These are phyloP conservation scores for Thielaviopsis musarum DNA, from an alignment of 2,329 filamentous ascomycete species.

Conservation along the genomic window DNA sequence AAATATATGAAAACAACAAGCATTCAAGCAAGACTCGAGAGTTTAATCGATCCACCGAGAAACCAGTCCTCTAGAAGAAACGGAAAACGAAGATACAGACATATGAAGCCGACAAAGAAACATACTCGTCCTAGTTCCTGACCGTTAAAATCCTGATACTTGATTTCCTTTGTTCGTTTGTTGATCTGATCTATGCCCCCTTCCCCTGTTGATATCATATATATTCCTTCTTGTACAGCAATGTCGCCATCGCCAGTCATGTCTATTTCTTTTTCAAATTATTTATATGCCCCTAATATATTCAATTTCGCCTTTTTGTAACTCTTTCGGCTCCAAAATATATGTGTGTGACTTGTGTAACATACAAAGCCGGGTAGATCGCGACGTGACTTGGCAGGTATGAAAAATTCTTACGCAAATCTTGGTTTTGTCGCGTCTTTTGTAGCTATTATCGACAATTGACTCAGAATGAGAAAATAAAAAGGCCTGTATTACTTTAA, in stretches of 20 bases:
- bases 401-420: too few species aligned
- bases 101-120: neutral
- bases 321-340: too few species aligned
- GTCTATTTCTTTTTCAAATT: neutral
- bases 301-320: neutral
- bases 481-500: too few species aligned
- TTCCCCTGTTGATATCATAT: neutral
- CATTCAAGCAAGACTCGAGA: neutral
- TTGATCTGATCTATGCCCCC: neutral
- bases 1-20: neutral
- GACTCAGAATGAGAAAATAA: too few species aligned
- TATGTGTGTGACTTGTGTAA: too few species aligned
- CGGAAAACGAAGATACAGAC: neutral
- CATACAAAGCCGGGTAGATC: too few species aligned
- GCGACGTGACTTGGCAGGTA: too few species aligned
- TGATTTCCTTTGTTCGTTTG: neutral
- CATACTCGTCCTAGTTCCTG: neutral
- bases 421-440: too few species aligned
- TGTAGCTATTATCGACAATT: too few species aligned
- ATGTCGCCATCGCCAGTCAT: neutral
- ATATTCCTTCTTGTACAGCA: neutral
- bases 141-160: neutral
- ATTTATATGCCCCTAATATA: neutral
- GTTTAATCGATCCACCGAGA: neutral
- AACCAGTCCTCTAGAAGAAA: neutral